These are phyloP conservation scores for Juncus effusus DNA, from an alignment of 176 grass and related monocot genomes.

Conservation along the genomic window DNA sequence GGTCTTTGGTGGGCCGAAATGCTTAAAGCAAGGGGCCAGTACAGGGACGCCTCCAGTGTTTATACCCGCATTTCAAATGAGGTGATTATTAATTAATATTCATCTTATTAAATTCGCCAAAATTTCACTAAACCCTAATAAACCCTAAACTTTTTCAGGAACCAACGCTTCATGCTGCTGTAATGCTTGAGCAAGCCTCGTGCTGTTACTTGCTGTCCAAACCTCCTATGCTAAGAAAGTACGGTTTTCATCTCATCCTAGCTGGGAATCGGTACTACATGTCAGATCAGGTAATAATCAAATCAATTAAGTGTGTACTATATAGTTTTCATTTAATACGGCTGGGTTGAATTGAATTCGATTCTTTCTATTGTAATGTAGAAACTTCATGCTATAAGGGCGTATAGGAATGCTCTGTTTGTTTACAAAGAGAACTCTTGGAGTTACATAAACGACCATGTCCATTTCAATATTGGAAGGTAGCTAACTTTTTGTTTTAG, in stretches of 20 bases:
- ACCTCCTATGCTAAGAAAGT: slow-evolving; percentile 90
- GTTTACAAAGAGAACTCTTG: slow-evolving; percentile 92
- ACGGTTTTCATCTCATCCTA: slow-evolving; percentile 96
- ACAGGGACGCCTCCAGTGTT: slow-evolving; percentile 73
- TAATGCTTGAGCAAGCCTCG: slow-evolving; percentile 94
- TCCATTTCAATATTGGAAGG: slow-evolving; percentile 99
- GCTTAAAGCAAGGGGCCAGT: slow-evolving; percentile 81
- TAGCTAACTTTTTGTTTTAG: slow-evolving; percentile 30
- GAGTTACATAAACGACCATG: slow-evolving; percentile 98
- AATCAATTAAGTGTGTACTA: slow-evolving; percentile 9
- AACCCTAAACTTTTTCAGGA: slow-evolving; percentile 45
- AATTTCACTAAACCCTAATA: slow-evolving; percentile 5
- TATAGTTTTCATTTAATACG: not conserved
- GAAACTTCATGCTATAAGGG: slow-evolving; percentile 89
- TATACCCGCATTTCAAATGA: slow-evolving; percentile 96
- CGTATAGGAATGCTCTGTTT: slow-evolving; percentile 84
- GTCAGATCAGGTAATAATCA: slow-evolving; percentile 75
- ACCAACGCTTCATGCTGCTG: slow-evolving; percentile 83
- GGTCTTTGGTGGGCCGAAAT: slow-evolving; percentile 99
- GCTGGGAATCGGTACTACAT: slow-evolving; percentile 81
- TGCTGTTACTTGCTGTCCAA: slow-evolving; percentile 77
- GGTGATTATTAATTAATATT: slow-evolving; percentile 33
- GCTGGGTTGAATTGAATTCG: slow-evolving; percentile 5
- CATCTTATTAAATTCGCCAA: not conserved
- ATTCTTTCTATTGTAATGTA: slow-evolving; percentile 31